These are phyloP conservation scores for Penicillium crustosum DNA, from an alignment of 2,329 filamentous ascomycete genomes.

Conservation along the genomic window DNA sequence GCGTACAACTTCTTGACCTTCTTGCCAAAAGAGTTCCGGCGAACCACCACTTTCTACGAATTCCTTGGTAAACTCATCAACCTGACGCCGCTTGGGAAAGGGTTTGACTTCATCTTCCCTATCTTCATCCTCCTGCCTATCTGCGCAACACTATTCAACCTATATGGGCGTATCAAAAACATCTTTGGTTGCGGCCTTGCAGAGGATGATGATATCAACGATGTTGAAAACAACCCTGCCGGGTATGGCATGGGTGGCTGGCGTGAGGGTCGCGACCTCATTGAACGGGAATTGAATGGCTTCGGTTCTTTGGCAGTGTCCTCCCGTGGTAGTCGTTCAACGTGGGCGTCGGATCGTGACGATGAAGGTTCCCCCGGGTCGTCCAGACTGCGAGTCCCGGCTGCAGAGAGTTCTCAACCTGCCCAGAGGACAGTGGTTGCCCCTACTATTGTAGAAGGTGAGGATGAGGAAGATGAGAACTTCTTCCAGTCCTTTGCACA, in stretches of 20 bases:
- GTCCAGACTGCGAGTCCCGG: constrained; percentile 37
- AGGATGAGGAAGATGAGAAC: constrained; percentile 71
- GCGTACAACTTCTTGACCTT: constrained; percentile 97
- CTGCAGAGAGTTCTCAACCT: constrained; percentile 30
- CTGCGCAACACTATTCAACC: constrained; percentile 78
- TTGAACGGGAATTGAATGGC: constrained; percentile 78
- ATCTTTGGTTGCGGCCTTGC: constrained; percentile 76
- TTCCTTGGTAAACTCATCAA: constrained; percentile 84
- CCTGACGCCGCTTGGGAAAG: constrained; percentile 75
- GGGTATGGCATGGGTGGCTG: constrained; percentile 78
- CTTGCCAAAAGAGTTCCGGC: constrained; percentile 69
- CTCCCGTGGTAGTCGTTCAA: constrained; percentile 34
- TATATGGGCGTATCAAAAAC: constrained; percentile 79
- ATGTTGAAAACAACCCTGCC: constrained; percentile 59
- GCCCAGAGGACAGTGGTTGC: constrained; percentile 35
- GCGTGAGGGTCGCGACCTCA: constrained; percentile 87
- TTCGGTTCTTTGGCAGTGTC: constrained; percentile 49
- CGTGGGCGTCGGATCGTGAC: constrained; percentile 28
- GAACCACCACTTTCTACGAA: constrained; percentile 77
- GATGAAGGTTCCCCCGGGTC: constrained; percentile 29
- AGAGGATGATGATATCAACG: constrained; percentile 67
- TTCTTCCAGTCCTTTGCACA: constrained; percentile 83
- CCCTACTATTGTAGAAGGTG: constrained; percentile 51
- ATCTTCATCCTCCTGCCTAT: constrained; percentile 84
- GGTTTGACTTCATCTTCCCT: constrained; percentile 87